Evolutionary conservation across 768 basidiomycete species (phyloP).

Genomic region (Trametes gibbosa): DNA sequence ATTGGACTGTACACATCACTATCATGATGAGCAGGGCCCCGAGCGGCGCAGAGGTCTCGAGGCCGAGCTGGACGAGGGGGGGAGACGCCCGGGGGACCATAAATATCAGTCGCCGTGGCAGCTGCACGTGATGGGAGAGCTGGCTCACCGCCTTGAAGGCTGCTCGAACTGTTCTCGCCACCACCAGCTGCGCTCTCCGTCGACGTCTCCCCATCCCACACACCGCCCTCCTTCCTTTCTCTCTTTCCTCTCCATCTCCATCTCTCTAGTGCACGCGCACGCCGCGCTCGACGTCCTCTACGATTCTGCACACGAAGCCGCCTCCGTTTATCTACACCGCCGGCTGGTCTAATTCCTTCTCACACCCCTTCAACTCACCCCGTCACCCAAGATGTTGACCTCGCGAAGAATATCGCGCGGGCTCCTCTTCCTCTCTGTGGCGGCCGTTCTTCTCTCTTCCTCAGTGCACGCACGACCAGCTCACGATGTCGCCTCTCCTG

Average conservation of each 20-base stretch:
- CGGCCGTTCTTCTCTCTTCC: slow-evolving; percentile 27
- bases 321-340: slow-evolving; percentile 18
- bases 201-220: slow-evolving; percentile 5
- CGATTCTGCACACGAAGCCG: slow-evolving; percentile 15
- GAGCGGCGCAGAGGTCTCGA: neutral
- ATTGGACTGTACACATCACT: neutral
- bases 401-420: slow-evolving; percentile 23
- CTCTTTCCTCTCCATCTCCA: slow-evolving; percentile 9
- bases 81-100: slow-evolving; percentile 10
- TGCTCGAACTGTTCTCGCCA: slow-evolving; percentile 5
- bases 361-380: slow-evolving; percentile 5
- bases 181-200: slow-evolving; percentile 10
- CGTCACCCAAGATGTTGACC: slow-evolving; percentile 13
- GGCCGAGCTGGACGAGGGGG: neutral
- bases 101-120: slow-evolving; percentile 19
- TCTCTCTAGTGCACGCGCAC: slow-evolving; percentile 3
- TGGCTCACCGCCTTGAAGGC: slow-evolving; percentile 19
- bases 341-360: slow-evolving; percentile 19
- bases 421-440: slow-evolving; percentile 30
- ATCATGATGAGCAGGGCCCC: slow-evolving; percentile 8
- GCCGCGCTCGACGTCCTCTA: slow-evolving; percentile 12
- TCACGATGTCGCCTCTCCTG: slow-evolving; percentile 3
- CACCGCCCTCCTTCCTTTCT: slow-evolving; percentile 10
- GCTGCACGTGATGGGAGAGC: slow-evolving; percentile 22
- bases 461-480: slow-evolving; percentile 24